Percentiles rank a stretch among this genome's conserved stretches.
These are phyloP conservation scores for Hericium erinaceus DNA, from an alignment of 768 basidiomycete genomes.

Conservation along the genomic window DNA sequence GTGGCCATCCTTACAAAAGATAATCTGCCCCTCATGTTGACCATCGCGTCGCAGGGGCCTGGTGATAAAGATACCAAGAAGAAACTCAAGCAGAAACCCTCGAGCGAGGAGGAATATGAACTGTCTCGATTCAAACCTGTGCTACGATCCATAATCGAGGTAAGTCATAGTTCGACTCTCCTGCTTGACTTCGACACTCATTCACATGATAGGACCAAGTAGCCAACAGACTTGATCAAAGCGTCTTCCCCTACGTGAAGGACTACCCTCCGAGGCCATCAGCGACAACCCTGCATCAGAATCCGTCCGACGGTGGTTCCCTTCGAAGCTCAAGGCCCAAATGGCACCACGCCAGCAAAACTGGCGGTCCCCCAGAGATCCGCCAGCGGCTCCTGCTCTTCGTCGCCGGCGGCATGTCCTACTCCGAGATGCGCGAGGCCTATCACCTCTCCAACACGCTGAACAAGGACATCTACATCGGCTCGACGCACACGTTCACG, in stretches of 20 bases:
- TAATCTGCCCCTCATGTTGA: neutral
- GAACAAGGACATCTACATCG: slow-evolving; percentile 88
- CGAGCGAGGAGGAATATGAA: slow-evolving; percentile 89
- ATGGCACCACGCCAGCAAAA: slow-evolving; percentile 74
- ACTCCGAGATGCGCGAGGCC: slow-evolving; percentile 86
- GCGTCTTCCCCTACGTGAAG: slow-evolving; percentile 82
- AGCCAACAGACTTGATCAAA: slow-evolving; percentile 64
- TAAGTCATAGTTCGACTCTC: slow-evolving; percentile 21
- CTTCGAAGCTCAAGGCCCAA: slow-evolving; percentile 83
- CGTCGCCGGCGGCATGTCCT: slow-evolving; percentile 91
- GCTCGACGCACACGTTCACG: slow-evolving; percentile 82
- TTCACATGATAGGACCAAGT: slow-evolving; percentile 61
- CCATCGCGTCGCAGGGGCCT: slow-evolving; percentile 38
- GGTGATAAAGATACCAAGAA: slow-evolving; percentile 74
- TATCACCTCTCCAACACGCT: slow-evolving; percentile 68
- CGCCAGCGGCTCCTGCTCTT: slow-evolving; percentile 82
- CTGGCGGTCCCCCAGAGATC: slow-evolving; percentile 32
- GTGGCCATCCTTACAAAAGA: slow-evolving; percentile 14
- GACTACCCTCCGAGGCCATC: slow-evolving; percentile 55
- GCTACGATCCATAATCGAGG: slow-evolving; percentile 76
- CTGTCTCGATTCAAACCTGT: slow-evolving; percentile 89
- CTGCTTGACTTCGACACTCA: neutral
- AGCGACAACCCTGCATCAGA: slow-evolving; percentile 40
- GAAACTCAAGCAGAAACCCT: slow-evolving; percentile 68
- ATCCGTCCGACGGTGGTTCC: slow-evolving; percentile 32